phyloP scores from a whole-genome alignment of 257 asterid genomes.

The Petunia secreta region DNA sequence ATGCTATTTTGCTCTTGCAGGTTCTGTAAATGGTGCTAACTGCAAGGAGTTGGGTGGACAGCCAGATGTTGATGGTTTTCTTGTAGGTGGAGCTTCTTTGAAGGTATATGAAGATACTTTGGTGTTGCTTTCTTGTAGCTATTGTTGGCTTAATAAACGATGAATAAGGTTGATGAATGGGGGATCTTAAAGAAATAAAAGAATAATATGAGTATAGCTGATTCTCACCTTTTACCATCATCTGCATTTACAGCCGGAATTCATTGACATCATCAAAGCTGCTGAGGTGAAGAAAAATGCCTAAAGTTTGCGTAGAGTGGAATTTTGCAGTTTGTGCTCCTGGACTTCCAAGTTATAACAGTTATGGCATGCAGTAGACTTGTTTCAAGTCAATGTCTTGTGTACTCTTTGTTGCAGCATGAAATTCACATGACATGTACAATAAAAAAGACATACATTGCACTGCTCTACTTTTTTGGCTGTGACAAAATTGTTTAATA shows the following conservation, averaged over 20 bases:
- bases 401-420: conserved; percentile 35
- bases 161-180: background rate
- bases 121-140: background rate
- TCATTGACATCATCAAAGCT: conserved; percentile 85
- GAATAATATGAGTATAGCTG: background rate
- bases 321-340: conserved; percentile 45
- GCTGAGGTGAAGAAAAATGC: conserved; percentile 81
- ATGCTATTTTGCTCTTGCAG: conserved; percentile 36
- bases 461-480: background rate
- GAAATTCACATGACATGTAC: conserved; percentile 32
- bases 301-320: conserved; percentile 30
- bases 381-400: conserved; percentile 22
- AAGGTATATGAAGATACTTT: conserved; percentile 49
- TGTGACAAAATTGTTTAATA: conserved; percentile 1
- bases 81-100: conserved; percentile 89
- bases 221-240: background rate
- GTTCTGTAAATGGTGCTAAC: conserved; percentile 85
- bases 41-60: conserved; percentile 78
- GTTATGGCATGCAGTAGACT: conserved; percentile 18
- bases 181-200: background rate
- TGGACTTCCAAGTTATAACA: conserved; percentile 25
- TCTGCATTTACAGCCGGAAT: conserved; percentile 62
- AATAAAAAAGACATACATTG: conserved; percentile 20
- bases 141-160: background rate
- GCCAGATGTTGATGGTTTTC: conserved; percentile 80